A percentile compares a stretch with the other conserved stretches of the same genome.
phyloP scores from a whole-genome alignment of 257 asterid species.

The Nicotiana obtusifolia region DNA sequence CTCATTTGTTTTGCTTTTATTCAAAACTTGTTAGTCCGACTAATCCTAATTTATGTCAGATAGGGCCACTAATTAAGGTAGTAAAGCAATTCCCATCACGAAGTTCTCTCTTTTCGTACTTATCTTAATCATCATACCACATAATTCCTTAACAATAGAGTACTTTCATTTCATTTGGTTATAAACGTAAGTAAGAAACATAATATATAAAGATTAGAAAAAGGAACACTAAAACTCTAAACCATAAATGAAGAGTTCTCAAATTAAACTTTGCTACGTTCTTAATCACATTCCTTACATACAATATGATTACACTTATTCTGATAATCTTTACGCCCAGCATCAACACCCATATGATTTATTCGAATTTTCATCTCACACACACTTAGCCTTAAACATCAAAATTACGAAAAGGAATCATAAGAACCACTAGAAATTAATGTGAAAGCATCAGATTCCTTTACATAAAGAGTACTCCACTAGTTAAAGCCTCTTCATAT shows the following conservation, averaged over 20 bases:
- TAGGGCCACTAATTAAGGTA: too few relatives aligned
- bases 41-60: too few relatives aligned
- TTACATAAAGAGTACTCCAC: neutral
- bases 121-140: too few relatives aligned
- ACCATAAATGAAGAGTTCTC: neutral
- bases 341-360: neutral
- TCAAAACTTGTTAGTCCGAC: too few relatives aligned
- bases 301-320: neutral
- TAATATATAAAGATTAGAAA: neutral
- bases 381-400: neutral
- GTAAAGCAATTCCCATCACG: too few relatives aligned
- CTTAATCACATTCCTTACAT: neutral
- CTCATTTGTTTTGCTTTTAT: too few relatives aligned
- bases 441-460: slow-evolving; percentile 40
- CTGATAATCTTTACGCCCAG: neutral
- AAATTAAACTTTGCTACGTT: neutral
- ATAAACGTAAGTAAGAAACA: neutral
- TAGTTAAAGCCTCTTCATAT: neutral
- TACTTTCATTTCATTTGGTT: neutral
- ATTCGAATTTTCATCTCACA: neutral
- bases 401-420: neutral
- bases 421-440: neutral
- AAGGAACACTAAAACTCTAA: neutral
- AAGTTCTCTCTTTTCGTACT: too few relatives aligned
- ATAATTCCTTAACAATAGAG: neutral